phyloP scores from a whole-genome alignment of 495 filamentous ascomycete genomes.

The Sporormia fimetaria region DNA sequence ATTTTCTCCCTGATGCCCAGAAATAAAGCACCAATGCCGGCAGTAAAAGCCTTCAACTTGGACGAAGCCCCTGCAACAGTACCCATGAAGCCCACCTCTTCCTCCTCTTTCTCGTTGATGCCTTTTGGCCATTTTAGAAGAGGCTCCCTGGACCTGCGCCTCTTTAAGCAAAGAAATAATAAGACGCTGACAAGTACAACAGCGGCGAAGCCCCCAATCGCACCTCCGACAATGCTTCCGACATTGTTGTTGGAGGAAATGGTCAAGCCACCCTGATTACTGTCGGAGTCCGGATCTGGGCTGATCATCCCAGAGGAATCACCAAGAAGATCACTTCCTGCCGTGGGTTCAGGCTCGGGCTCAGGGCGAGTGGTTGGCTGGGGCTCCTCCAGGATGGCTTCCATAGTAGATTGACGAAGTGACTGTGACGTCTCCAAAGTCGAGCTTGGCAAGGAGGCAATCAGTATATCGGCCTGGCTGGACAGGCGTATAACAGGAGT shows the following conservation, averaged over 20 bases:
- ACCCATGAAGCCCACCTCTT: neutral
- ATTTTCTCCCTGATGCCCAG: constrained; percentile 9
- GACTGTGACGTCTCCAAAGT: neutral
- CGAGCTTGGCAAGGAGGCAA: no score
- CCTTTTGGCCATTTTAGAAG: constrained; percentile 12
- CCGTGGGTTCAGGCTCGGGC: no score
- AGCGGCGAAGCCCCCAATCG: constrained; percentile 18
- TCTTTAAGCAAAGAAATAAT: constrained; percentile 22
- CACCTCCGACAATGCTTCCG: constrained; percentile 18
- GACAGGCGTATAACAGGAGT: no score
- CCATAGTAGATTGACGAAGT: constrained; percentile 5
- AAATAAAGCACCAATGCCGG: constrained; percentile 9
- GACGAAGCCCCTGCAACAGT: neutral
- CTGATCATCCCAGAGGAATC: constrained; percentile 19
- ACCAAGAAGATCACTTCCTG: no score
- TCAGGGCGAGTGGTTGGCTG: no score
- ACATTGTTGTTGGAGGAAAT: constrained; percentile 11
- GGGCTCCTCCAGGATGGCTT: no score
- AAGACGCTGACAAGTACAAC: constrained; percentile 16
- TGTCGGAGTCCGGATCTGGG: constrained; percentile 9
- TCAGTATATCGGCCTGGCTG: no score
- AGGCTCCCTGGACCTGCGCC: constrained; percentile 10
- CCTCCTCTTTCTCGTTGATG: constrained; percentile 17
- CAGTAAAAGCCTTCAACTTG: constrained; percentile 9
- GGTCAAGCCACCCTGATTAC: constrained; percentile 2